A percentile compares a stretch with the other conserved stretches of the same genome.
phyloP scores from a whole-genome alignment of 2,329 filamentous ascomycete species.

The Ciborinia camelliae region DNA sequence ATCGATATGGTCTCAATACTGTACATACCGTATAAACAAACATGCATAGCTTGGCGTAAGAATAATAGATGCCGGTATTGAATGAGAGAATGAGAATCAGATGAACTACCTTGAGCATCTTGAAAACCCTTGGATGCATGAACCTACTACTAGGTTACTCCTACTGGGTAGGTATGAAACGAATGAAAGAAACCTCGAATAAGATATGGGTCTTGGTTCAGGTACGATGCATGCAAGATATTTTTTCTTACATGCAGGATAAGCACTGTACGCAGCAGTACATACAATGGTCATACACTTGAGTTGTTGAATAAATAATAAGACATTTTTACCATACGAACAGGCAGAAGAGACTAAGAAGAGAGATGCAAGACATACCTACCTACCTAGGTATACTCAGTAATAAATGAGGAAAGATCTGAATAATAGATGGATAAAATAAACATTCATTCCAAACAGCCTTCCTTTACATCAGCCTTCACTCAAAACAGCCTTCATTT shows the following conservation, averaged over 20 bases:
- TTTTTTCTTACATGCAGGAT: constrained; percentile 5
- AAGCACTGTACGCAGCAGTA: not conserved
- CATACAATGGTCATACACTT: too few relatives aligned
- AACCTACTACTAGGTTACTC: too few relatives aligned
- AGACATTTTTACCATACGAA: not conserved
- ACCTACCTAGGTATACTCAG: too few relatives aligned
- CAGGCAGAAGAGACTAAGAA: not conserved
- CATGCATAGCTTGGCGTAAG: constrained; percentile 4
- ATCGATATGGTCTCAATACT: too few relatives aligned
- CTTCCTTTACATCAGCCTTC: not conserved
- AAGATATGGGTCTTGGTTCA: constrained; percentile 12
- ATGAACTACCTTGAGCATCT: not conserved
- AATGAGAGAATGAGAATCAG: too few relatives aligned
- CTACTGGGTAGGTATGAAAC: too few relatives aligned
- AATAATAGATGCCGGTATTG: not conserved
- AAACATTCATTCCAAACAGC: not conserved
- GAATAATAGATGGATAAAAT: not conserved
- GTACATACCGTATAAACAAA: not conserved
- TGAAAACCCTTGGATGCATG: not conserved
- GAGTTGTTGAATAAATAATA: too few relatives aligned
- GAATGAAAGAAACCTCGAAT: not conserved
- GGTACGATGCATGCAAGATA: constrained; percentile 14
- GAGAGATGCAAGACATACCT: not conserved
- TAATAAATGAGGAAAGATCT: too few relatives aligned
- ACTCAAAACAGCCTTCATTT: too few relatives aligned